A percentile compares a stretch with the other conserved stretches of the same genome.
Conservation (phyloP, 139 green algal species). For the Diplosphaera chodatii region DNA sequence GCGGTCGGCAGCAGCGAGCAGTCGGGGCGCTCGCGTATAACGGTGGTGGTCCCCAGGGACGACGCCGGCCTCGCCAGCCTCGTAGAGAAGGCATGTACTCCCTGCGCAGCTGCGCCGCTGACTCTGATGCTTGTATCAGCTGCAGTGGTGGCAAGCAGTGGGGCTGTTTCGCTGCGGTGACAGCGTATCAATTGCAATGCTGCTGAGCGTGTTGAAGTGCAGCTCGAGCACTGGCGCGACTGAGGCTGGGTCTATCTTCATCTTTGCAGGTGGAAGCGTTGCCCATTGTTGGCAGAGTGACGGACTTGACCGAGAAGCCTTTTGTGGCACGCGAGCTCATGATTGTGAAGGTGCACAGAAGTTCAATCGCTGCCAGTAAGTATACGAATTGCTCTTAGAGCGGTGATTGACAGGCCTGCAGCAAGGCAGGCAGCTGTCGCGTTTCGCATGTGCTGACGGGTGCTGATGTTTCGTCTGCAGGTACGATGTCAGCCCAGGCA, state of each 20-base stretch:
- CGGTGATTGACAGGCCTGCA: no score
- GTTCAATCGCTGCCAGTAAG: background rate
- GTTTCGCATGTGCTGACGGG: background rate
- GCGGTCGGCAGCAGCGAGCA: slow-evolving; percentile 84
- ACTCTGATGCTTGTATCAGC: no score
- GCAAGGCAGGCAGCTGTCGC: no score
- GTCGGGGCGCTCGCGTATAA: slow-evolving; percentile 80
- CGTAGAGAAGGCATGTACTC: slow-evolving; percentile 38
- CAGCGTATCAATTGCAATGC: no score
- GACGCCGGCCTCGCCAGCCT: slow-evolving; percentile 66
- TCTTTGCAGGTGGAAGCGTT: background rate
- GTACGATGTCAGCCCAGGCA: slow-evolving; percentile 50
- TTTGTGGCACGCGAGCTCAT: slow-evolving; percentile 89
- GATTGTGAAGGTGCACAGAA: slow-evolving; percentile 87
- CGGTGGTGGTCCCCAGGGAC: slow-evolving; percentile 82
- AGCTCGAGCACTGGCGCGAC: no score
- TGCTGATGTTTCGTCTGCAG: background rate
- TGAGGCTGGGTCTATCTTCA: no score
- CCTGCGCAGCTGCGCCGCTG: no score
- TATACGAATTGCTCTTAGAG: no score
- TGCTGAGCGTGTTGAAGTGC: no score
- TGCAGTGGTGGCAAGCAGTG: no score
- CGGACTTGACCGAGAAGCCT: slow-evolving; percentile 68
- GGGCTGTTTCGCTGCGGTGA: no score
- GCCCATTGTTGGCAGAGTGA: slow-evolving; percentile 18